A percentile compares a stretch with the other conserved stretches of the same genome.
Evolutionary conservation across 495 filamentous ascomycete genomes (phyloP).

Genomic region (Penicillium atrosanguineum): DNA sequence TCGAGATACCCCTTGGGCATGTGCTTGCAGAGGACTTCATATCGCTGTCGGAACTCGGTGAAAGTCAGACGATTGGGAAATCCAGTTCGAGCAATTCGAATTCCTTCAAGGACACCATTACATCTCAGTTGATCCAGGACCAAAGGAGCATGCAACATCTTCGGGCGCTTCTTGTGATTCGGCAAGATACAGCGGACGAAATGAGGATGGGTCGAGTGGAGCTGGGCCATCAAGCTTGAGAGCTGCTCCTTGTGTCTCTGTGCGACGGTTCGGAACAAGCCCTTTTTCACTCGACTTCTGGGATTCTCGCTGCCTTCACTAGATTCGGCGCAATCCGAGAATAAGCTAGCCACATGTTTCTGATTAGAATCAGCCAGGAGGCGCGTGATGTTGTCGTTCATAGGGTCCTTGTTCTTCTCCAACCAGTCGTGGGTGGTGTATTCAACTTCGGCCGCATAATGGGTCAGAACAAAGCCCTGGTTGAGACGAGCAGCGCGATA

Average conservation of each 20-base stretch:
- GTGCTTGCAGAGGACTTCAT: slow-evolving; percentile 89
- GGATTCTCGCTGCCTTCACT: slow-evolving; percentile 64
- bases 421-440: slow-evolving; percentile 95
- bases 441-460: slow-evolving; percentile 97
- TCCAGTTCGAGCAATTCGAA: slow-evolving; percentile 95
- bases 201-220: slow-evolving; percentile 95
- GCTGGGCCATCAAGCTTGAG: slow-evolving; percentile 89
- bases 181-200: slow-evolving; percentile 98
- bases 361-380: slow-evolving; percentile 80
- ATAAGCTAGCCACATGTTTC: slow-evolving; percentile 78
- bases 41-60: slow-evolving; percentile 90
- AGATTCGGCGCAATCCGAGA: slow-evolving; percentile 78
- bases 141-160: slow-evolving; percentile 81
- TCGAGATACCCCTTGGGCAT: slow-evolving; percentile 92
- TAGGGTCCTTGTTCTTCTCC: slow-evolving; percentile 98
- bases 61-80: slow-evolving; percentile 95
- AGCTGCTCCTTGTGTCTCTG: slow-evolving; percentile 98
- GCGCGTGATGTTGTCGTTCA: slow-evolving; percentile 94
- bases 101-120: slow-evolving; percentile 98
- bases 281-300: slow-evolving; percentile 91
- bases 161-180: slow-evolving; percentile 97
- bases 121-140: slow-evolving; percentile 95
- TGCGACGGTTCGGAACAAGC: slow-evolving; percentile 93
- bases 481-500: slow-evolving; percentile 84
- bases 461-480: slow-evolving; percentile 96